Evolutionary conservation across 257 asterid genomes (phyloP).

Genomic region (Solanum pinnatisectum): DNA sequence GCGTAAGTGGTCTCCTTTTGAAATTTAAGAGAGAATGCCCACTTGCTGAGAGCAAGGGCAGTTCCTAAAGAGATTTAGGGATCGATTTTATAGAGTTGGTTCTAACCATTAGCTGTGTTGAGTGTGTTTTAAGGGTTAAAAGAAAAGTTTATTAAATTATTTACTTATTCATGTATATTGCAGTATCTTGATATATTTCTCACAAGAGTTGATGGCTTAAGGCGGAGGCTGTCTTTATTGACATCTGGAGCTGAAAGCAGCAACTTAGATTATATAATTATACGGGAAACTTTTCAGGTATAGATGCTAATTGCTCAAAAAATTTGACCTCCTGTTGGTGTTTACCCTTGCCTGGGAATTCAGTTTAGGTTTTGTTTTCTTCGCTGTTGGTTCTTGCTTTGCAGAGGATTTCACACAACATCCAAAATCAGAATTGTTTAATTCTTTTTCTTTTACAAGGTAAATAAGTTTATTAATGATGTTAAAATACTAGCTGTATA

Average conservation of each 20-base stretch:
- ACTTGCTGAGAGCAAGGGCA: neutral
- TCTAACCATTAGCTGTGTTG: neutral
- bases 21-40: neutral
- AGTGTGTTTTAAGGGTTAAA: neutral
- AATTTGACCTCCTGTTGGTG: neutral
- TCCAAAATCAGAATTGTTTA: neutral
- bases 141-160: neutral
- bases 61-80: neutral
- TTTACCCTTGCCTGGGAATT: neutral
- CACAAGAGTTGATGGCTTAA: constrained; percentile 87
- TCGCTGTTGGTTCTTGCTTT: neutral
- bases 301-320: neutral
- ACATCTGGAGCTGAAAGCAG: constrained; percentile 32
- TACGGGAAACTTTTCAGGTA: constrained; percentile 82
- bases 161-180: constrained; percentile 9
- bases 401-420: neutral
- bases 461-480: neutral
- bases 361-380: neutral
- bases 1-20: neutral
- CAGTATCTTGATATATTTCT: constrained; percentile 89
- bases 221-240: constrained; percentile 57
- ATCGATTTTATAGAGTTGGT: neutral
- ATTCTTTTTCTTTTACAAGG: neutral
- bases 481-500: neutral
- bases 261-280: constrained; percentile 31